Base-by-base conservation (phyloP, 208 protist genomes). In the Acanthamoeba culbertsoni region DNA sequence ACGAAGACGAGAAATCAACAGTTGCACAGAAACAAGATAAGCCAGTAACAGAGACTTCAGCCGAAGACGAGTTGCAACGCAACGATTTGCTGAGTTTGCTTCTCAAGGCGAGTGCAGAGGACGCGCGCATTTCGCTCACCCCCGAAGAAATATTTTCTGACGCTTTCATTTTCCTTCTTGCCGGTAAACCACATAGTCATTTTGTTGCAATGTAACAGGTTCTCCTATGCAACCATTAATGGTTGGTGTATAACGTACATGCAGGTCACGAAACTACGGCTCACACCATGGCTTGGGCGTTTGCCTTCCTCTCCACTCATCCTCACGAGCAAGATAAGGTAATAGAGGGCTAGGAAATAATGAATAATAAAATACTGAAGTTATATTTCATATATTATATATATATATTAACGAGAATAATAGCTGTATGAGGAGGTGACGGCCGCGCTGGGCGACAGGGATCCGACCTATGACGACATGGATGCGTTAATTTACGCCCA, bases 121-220 rank as follows among this genome's bases (percentile, higher is more conserved):
- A 26, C 46, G 46, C 46, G 26, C 46, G 55, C 16, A 86, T 55
- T 26, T 31, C 28, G 3, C 75, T 86, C 46, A 59, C 75, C 40
- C 42, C 46, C 12, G 20, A 86, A 8, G 75, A 86, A 35, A 55
- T 86, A 14, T 57, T 86, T 31, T 86, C 75, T 43, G 46, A 86
- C 26, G 46, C 46, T 2, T 86, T 86, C 75, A 37, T 86, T n/a
- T 86, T 86, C 40, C 28, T 86, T 33, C 46, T 86, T 68, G 75
- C 75, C 40, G 75, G 75, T 40, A n/a, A 23, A 33, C 23, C 35
- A 75, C 63, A n/a, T 31, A n/a, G 55, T 65, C 53, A 59, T 59
- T 59, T 3, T 18, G 20, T 20, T 59, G 20, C 1, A 18, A 59
- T n/a, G n/a, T n/a, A n/a, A n/a, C n/a, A n/a, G n/a, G n/a, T n/a